These are phyloP conservation scores for Elsinoe perseae DNA, from an alignment of 2,329 filamentous ascomycete genomes.

Conservation along the genomic window DNA sequence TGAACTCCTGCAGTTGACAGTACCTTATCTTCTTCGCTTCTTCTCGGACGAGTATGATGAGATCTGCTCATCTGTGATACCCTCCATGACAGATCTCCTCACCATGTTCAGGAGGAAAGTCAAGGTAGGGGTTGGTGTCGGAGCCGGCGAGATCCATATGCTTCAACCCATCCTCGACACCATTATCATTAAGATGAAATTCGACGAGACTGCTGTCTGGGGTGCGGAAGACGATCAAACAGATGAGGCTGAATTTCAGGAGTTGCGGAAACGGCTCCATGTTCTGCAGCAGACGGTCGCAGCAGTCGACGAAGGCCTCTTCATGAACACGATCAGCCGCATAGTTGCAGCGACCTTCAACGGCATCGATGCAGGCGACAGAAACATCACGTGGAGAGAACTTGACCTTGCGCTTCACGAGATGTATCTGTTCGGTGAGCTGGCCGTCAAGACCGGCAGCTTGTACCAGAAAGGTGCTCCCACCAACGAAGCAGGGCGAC, in stretches of 20 bases:
- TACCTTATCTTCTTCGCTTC: slow-evolving; percentile 82
- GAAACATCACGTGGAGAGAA: slow-evolving; percentile 85
- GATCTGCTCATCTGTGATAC: slow-evolving; percentile 91
- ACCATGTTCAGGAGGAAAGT: slow-evolving; percentile 80
- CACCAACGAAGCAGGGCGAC: slow-evolving; percentile 68
- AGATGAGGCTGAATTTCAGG: slow-evolving; percentile 95
- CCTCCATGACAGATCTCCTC: slow-evolving; percentile 83
- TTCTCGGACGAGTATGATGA: slow-evolving; percentile 98
- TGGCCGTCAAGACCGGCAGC: slow-evolving; percentile 81
- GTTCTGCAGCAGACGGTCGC: slow-evolving; percentile 89
- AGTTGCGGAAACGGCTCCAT: slow-evolving; percentile 81
- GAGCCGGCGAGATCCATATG: slow-evolving; percentile 69
- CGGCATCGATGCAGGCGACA: slow-evolving; percentile 64
- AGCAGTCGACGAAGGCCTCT: slow-evolving; percentile 77
- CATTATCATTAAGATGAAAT: slow-evolving; percentile 93
- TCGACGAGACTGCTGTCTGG: slow-evolving; percentile 90
- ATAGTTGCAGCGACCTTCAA: slow-evolving; percentile 84
- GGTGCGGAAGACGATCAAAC: slow-evolving; percentile 90
- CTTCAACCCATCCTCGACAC: slow-evolving; percentile 82
- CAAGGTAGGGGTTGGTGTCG: slow-evolving; percentile 54
- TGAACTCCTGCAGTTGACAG: slow-evolving; percentile 71
- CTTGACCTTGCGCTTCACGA: slow-evolving; percentile 89
- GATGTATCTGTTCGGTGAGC: slow-evolving; percentile 91
- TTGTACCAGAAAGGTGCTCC: slow-evolving; percentile 80
- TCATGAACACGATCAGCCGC: slow-evolving; percentile 79